Base-by-base conservation (phyloP, 192 early-diverging fungal genomes). In the Dissophora ornata region DNA sequence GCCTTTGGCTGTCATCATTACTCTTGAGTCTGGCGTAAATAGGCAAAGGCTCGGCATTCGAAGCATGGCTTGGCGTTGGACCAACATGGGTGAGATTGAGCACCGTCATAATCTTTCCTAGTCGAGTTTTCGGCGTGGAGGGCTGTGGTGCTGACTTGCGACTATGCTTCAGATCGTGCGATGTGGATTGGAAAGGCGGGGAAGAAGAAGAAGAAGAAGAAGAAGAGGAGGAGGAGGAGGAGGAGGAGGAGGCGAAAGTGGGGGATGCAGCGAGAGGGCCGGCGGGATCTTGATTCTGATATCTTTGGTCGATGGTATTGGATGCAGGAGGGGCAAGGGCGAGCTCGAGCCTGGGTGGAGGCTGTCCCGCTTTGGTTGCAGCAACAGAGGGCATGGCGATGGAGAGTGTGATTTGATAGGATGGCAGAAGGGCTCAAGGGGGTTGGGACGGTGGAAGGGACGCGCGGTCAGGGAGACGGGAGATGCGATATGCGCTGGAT, bases 1-100 rank as follows among this genome's bases (percentile, higher is more conserved):
- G 56, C 5, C 36, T 42, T 16, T 10, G 44, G 22, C 18, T 32
- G 18, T 44, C 25, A 29, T 32, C n/a, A 32, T 47, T 10, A 46
- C 30, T n/a, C 24, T 16, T 63, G n/a, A 28, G 10, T 40, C 38
- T 22, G 63, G 63, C 51, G 33, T 66, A 56, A 45, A 38, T 18
- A 26, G 19, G 21, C 44, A 56, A 58, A 51, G 30, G 45, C 10
- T 57, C 40, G 41, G 29, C 52, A 57, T 58, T n/a, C n/a, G n/a
- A n/a, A n/a, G n/a, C n/a, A 22, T 28, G 7, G 40, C 26, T 57
- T 40, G 6, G 6, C 12, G 34, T 7, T 40, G 5, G 38, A 29
- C 7, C n/a, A n/a, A n/a, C n/a, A n/a, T n/a, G n/a, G n/a, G n/a
- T n/a, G n/a, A n/a, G n/a, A n/a, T n/a, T n/a, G n/a, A n/a, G n/a